Base-by-base conservation (phyloP, 345 rosid genomes). In the thale cress (Arabidopsis thaliana) region DNA sequence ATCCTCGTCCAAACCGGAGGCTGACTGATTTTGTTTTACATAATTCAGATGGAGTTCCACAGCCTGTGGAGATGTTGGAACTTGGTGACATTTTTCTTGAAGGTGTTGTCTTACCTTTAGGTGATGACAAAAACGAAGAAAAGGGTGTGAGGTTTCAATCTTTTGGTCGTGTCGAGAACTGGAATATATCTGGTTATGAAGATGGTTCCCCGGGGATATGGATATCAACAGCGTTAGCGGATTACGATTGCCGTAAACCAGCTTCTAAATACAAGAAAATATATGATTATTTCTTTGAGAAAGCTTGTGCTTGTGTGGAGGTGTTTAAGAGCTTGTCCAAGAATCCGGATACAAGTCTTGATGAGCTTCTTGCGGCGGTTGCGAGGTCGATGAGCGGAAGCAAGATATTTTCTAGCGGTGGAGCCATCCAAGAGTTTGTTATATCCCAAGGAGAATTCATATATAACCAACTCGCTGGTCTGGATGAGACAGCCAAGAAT, bases 151-250 rank as follows among this genome's bases (percentile, higher is more conserved):
- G 82, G 67, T 87, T 89, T 9, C 59, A 80, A 32, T 86, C 81
- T 3, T 87, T 83, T 72, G 90, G 88, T 4, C 79, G 87, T 3
- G 59, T 88, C 1, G 86, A 87, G 74, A 20, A 76, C 2, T 90
- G 93, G 90, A 36, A 30, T 49, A 87, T 90, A 28, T 83, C 91
- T 52, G 91, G 93, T 3, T 85, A 83, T 24, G 93, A 90, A 75
- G 90, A 88, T 24, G 93, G 87, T 1, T 82, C 72, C 0, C 91
- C 87, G 0, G 85, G 83, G 11, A 58, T 88, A 22, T 90, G 93
- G 93, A 69, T 90, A 6, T 86, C 91, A 0, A 88, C 91, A 1
- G 84, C 81, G 4, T 10, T 77, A 37, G 90, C 90, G 3, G 88
- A 90, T 61, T 90, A 88, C 8, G 78, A 71, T 30, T 88, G 88